phyloP scores from a whole-genome alignment of 345 rosid genomes.

The Brassica napus region Da-Ae NC_063446.1:54674001-54674500 shows the following conservation, averaged over 20 bases:
- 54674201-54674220: conserved; percentile 41
- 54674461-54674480: conserved; percentile 34
- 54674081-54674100: conserved; percentile 79
- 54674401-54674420: conserved; percentile 41
- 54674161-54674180: conserved; percentile 83
- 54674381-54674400: conserved; percentile 40
- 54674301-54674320: conserved; percentile 6
- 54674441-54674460: conserved; percentile 31
- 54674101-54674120: conserved; percentile 88
- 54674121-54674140: conserved; percentile 81
- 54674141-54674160: conserved; percentile 90
- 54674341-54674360: conserved; percentile 7
- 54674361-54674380: conserved; percentile 48
- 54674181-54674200: conserved; percentile 53
- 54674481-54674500: conserved; percentile 36
- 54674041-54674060: conserved; percentile 53
- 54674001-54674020: conserved; percentile 56
- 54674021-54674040: conserved; percentile 45
- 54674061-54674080: conserved; percentile 77
- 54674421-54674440: conserved; percentile 34
- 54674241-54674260: conserved; percentile 40
- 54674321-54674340: conserved; percentile 14
- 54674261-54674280: conserved; percentile 31
- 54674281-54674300: conserved; percentile 28
- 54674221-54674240: conserved; percentile 38